A percentile compares a stretch with the other conserved stretches of the same genome.
Evolutionary conservation across 2,329 filamentous ascomycete genomes (phyloP).

Genomic region (Rhinocladiella mackenziei): DNA sequence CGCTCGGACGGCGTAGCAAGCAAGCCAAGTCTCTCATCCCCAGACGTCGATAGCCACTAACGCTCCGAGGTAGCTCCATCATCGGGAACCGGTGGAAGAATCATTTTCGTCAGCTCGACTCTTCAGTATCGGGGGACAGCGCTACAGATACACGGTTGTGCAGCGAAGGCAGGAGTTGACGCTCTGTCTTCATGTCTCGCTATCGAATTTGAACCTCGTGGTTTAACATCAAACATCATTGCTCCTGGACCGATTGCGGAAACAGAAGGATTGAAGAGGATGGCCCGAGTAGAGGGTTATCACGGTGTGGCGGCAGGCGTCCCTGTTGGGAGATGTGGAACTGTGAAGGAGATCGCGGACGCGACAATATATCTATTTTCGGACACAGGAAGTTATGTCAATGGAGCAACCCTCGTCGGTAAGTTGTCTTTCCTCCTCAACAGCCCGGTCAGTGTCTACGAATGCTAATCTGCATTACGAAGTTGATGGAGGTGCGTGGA

Average conservation of each 20-base stretch:
- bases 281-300: slow-evolving; percentile 53
- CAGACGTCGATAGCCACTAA: too few relatives aligned
- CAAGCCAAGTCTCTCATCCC: too few relatives aligned
- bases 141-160: slow-evolving; percentile 79
- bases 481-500: too few relatives aligned
- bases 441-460: too few relatives aligned
- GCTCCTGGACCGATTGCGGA: slow-evolving; percentile 78
- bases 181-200: slow-evolving; percentile 72
- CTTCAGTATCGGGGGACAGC: slow-evolving; percentile 86
- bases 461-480: too few relatives aligned
- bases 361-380: slow-evolving; percentile 86
- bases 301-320: slow-evolving; percentile 51
- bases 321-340: slow-evolving; percentile 71
- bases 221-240: slow-evolving; percentile 82
- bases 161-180: slow-evolving; percentile 87
- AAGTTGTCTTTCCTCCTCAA: too few relatives aligned
- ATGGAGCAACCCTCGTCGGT: slow-evolving; percentile 70
- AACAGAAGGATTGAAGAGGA: slow-evolving; percentile 75
- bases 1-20: too few relatives aligned
- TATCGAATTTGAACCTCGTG: slow-evolving; percentile 82
- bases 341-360: slow-evolving; percentile 82
- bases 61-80: too few relatives aligned
- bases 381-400: slow-evolving; percentile 80
- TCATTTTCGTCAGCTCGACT: slow-evolving; percentile 83
- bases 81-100: too few relatives aligned